Percentiles rank a stretch among this genome's conserved stretches.
Conservation (phyloP, 2,329 filamentous ascomycete species). For the Aspergillus sp. region DNA sequence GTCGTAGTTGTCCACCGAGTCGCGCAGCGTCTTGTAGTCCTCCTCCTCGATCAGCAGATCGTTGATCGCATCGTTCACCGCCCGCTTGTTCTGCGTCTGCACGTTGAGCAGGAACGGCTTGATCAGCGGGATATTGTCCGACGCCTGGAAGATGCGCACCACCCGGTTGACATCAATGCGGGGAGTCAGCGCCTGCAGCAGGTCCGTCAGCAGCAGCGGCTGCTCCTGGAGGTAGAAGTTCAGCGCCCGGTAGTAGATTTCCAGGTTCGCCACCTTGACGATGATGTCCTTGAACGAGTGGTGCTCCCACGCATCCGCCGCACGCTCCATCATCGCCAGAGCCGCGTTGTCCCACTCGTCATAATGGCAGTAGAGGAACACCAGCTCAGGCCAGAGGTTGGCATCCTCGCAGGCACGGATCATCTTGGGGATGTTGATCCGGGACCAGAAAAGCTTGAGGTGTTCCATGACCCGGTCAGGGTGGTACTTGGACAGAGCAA, state of each 20-base stretch:
- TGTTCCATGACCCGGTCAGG: slow-evolving; percentile 98
- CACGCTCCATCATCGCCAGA: slow-evolving; percentile 95
- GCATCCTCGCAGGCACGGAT: slow-evolving; percentile 91
- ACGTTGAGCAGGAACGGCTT: slow-evolving; percentile 98
- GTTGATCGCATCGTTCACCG: slow-evolving; percentile 97
- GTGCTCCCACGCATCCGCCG: slow-evolving; percentile 97
- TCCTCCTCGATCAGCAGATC: slow-evolving; percentile 97
- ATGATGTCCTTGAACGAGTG: slow-evolving; percentile 99
- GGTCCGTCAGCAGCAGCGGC: slow-evolving; percentile 90
- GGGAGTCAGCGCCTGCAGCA: slow-evolving; percentile 85
- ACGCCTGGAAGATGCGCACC: slow-evolving; percentile 98
- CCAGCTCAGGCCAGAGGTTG: slow-evolving; percentile 93
- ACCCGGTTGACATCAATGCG: slow-evolving; percentile 98
- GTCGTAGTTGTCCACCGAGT: slow-evolving; percentile 98
- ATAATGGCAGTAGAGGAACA: slow-evolving; percentile 98
- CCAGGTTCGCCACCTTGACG: slow-evolving; percentile 95
- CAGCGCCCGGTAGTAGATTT: slow-evolving; percentile 97
- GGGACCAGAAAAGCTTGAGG: slow-evolving; percentile 95
- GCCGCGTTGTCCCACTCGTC: slow-evolving; percentile 98
- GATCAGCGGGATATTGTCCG: slow-evolving; percentile 95
- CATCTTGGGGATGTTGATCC: slow-evolving; percentile 97
- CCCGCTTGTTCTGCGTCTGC: slow-evolving; percentile 95
- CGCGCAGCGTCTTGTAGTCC: slow-evolving; percentile 96
- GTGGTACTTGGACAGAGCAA: slow-evolving; percentile 90
- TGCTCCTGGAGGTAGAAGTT: slow-evolving; percentile 99